Evolutionary conservation across 2,329 filamentous ascomycete genomes (phyloP).

Genomic region (Apiospora phragmitis): DNA sequence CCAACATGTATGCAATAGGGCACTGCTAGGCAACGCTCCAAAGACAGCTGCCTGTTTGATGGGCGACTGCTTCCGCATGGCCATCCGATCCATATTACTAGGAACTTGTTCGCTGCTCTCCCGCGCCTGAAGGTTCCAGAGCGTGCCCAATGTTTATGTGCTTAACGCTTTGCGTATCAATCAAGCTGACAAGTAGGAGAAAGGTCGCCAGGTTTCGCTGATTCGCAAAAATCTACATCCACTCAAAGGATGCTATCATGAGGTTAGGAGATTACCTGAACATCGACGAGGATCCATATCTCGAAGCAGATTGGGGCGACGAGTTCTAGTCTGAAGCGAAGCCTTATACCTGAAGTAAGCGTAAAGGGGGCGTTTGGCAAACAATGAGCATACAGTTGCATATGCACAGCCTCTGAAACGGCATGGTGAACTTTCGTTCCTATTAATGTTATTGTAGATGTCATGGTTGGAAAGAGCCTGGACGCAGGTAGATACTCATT

Average conservation of each 20-base stretch:
- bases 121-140: not conserved
- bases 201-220: conserved; percentile 9
- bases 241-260: not conserved
- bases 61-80: too few species aligned
- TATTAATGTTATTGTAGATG: not conserved
- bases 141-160: not conserved
- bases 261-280: conserved; percentile 4
- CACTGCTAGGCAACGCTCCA: too few species aligned
- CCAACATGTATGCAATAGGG: not conserved
- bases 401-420: not conserved
- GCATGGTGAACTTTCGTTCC: not conserved
- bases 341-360: not conserved
- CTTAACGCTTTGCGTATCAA: conserved; percentile 12
- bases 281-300: not conserved
- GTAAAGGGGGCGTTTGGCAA: not conserved
- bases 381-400: not conserved
- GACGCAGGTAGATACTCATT: not conserved
- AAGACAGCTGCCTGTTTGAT: too few species aligned
- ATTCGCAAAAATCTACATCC: conserved; percentile 3
- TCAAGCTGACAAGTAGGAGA: conserved; percentile 6
- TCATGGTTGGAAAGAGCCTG: not conserved
- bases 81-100: not conserved
- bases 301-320: not conserved
- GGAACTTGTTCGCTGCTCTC: conserved; percentile 10
- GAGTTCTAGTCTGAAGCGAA: not conserved